Evolutionary conservation across 2,329 filamentous ascomycete species (phyloP), one percentile per base, ranked within the genome.

Genomic region (Lasiodiplodia sp.): DNA sequence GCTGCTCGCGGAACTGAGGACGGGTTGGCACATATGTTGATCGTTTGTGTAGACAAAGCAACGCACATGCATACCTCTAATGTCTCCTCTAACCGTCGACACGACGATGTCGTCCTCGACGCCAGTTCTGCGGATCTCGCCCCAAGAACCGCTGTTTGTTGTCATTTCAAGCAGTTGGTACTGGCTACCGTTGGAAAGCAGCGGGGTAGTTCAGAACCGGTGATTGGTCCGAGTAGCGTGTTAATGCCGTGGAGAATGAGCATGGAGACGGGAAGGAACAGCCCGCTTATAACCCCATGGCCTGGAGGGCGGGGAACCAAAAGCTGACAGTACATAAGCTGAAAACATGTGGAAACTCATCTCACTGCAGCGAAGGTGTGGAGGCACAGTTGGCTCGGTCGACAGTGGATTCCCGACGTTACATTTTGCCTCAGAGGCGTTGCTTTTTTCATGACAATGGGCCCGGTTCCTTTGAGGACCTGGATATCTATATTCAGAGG

Each of bases 271-370:
- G n/a, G 16, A 47, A n/a, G 21, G 31, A 37, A 34, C 8, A n/a
- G 12, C 21, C 28, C 23, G 60, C 47, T 64, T 64, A 64, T 64
- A 64, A 14, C 18, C 18, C n/a, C 47, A 11, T 23, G 16, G 7
- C 28, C 18, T 34, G 58, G 38, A 11, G 34, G 37, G 31, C 40
- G 25, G 58, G 28, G 23, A 16, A 28, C 37, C 25, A 44, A 34
- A 5, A 34, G 47, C 18, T 49, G 60, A 37, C 16, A 21, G 28
- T 28, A 28, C 28, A 34, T n/a, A 34, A 64, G 37, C 31, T 64
- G 60, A 64, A 62, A 34, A 62, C 57, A 62, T 25, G 18, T 47
- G 57, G 23, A n/a, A 64, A 25, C 51, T 18, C 47, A 52, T 23
- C 60, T 25, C 21, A 31, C 16, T 31, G 60, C 31, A 37, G 34